Base-by-base conservation (phyloP, 2,329 filamentous ascomycete genomes). In the Raffaelea albimanens region DNA sequence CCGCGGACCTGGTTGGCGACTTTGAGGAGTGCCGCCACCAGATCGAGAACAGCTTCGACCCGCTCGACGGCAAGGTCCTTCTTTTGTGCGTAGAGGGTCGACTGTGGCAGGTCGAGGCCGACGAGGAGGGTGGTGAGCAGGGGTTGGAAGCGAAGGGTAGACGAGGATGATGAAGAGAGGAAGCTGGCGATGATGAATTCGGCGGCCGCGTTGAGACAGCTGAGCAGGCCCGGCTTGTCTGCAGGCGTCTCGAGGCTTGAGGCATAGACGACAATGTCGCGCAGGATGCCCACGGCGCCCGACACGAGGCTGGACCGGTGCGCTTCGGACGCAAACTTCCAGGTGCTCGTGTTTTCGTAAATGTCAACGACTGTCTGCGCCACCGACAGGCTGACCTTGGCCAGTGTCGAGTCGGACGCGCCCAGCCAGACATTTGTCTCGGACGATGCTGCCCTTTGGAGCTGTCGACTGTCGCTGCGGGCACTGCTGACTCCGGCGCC, bases 281-380 rank as follows among this genome's bases (percentile, higher is more conserved):
- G 75, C 59, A 96, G 82, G 14, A 83, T 76, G 5, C 73, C 73
- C 22, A 87, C 75, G 22, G 95, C 78, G 39, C 74, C 73, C 18
- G 75, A 73, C 50, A 87, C 78, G 43, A 96, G 75, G 48, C 81
- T 71, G 44, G 81, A 77, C 40, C 83, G 80, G 54, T 90, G 83
- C 22, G 81, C 70, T 11, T 80, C 73, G 2, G 76, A 73, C 7
- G 77, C 72, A 61, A 94, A 96, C 55, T 83, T 83, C 93, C 91
- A 98, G 5, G 82, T 88, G 25, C 81, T 78, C 34, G 85, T 86
- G 62, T 85, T 93, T 66, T 95, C 89, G 55, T 94, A 84, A 7
- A 94, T 78, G 58, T 95, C 89, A 21, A 94, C 76, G 53, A 87
- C 74, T 2, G 83, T 82, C 55, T 85, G 82, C 7, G 83, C 82